Conservation (phyloP, 2,329 filamentous ascomycete genomes). For the Penicillium occitanis region DNA sequence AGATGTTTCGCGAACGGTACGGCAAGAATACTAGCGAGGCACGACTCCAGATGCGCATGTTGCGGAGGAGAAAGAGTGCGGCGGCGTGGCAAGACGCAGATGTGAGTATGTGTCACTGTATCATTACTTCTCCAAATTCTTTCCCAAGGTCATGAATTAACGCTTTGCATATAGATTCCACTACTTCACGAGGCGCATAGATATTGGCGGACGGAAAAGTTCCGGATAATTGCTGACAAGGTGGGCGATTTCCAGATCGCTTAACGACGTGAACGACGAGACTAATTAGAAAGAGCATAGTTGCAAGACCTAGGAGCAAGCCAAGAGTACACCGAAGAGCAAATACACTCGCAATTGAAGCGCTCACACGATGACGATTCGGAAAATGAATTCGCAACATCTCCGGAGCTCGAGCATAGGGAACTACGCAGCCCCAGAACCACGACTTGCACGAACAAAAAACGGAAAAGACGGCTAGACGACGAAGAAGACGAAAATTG, state of each 20-base stretch:
- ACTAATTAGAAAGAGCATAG: slow-evolving; percentile 28
- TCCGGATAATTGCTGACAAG: slow-evolving; percentile 41
- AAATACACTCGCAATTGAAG: slow-evolving; percentile 38
- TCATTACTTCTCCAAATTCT: slow-evolving; percentile 1
- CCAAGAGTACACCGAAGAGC: slow-evolving; percentile 35
- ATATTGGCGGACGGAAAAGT: slow-evolving; percentile 41
- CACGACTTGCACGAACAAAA: background rate
- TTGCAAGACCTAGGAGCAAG: slow-evolving; percentile 37
- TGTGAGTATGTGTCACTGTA: slow-evolving; percentile 41
- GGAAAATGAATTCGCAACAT: slow-evolving; percentile 8
- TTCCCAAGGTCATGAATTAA: background rate
- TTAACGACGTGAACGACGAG: slow-evolving; percentile 5
- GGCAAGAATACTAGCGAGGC: slow-evolving; percentile 41
- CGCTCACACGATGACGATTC: slow-evolving; percentile 5
- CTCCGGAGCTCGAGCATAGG: slow-evolving; percentile 5
- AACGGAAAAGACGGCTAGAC: background rate
- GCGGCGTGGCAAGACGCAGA: slow-evolving; percentile 43
- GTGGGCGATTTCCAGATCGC: slow-evolving; percentile 26
- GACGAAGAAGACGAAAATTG: background rate
- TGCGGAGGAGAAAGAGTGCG: slow-evolving; percentile 38
- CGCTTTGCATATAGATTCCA: slow-evolving; percentile 30
- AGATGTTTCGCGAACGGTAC: slow-evolving; percentile 38
- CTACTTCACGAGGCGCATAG: slow-evolving; percentile 39
- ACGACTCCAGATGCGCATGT: slow-evolving; percentile 44
- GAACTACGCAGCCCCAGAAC: background rate